Evolutionary conservation across 164 flowering plant genomes (phyloP), one percentile per base, ranked within the genome.

Genomic region (Litsea cubeba): DNA sequence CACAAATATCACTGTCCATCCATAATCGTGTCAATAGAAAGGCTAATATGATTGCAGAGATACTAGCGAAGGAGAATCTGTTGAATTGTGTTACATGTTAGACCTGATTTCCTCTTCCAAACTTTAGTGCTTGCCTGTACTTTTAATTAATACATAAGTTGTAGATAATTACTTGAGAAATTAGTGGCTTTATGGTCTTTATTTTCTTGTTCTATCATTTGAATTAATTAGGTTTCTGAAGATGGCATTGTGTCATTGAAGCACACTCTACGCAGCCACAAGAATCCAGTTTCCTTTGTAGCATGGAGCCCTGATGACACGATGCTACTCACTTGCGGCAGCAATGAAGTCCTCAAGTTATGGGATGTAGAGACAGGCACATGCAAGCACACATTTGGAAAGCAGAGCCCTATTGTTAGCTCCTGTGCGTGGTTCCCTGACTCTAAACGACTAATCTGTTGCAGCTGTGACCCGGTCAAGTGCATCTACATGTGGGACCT

Each of bases 371-470:
- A 87, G 78, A 83, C 91, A 77, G 98, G 99, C 74, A 80, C 76
- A 65, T 91, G 95, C 84, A 82, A 76, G 81, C 97, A 83, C 77
- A 88, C 91, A 74, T 90, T 85, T 86, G 95, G 92, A 24, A 82
- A 85, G 25, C 81, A 73, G 71, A 86, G 85, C 79, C 86, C 91
- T 75, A 75, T 81, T 67, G 87, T 93, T 70, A 88, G 89, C 79
- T 93, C 98, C 71, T 95, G 99, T 80, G 97, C 97, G 22, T 95
- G 99, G 99, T 88, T 89, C 80, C 95, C 97, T 24, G 94, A 91
- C 85, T 90, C 94, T 67, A 84, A 84, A 73, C 81, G 86, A 65
- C 74, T 95, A 49, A 88, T 95, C 12, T 90, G 91, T 85, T 96
- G 97, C 81, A 87, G 93, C 78, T 83, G 90, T 32, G 90, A 89